phyloP scores from a whole-genome alignment of 2,329 filamentous ascomycete genomes.

The Tolypocladium ovalisporum region DNA sequence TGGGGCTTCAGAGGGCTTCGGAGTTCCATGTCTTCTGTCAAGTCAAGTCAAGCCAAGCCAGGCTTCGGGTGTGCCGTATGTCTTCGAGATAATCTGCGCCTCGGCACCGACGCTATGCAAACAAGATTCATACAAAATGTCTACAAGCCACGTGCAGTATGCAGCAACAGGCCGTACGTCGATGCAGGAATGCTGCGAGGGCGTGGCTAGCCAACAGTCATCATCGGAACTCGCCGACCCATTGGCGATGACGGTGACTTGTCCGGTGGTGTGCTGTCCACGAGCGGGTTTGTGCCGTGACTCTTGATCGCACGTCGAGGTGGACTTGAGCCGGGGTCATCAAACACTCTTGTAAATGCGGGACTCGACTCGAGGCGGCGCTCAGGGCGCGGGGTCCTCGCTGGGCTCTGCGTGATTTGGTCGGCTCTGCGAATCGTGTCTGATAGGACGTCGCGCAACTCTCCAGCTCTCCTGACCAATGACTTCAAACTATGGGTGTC shows the following conservation, averaged over 20 bases:
- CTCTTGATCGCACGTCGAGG: constrained; percentile 39
- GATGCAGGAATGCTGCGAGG: not conserved
- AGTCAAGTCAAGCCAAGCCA: not conserved
- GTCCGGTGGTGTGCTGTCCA: constrained; percentile 38
- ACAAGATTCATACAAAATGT: constrained; percentile 14
- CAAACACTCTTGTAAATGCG: constrained; percentile 57
- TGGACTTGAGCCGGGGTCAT: constrained; percentile 47
- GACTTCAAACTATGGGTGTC: constrained; percentile 59
- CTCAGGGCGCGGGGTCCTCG: constrained; percentile 34
- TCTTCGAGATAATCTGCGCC: constrained; percentile 10
- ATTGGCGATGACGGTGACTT: constrained; percentile 40
- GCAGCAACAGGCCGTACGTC: not conserved
- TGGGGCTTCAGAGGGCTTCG: not conserved
- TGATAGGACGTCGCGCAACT: constrained; percentile 47
- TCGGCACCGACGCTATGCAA: constrained; percentile 26
- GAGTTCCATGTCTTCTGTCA: not conserved
- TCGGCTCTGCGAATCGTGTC: constrained; percentile 50
- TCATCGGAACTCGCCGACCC: constrained; percentile 48
- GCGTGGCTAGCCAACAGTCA: constrained; percentile 43
- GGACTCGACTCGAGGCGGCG: constrained; percentile 45
- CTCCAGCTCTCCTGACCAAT: constrained; percentile 51
- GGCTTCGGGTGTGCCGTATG: constrained; percentile 2
- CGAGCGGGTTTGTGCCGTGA: constrained; percentile 41
- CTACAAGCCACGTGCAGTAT: constrained; percentile 8
- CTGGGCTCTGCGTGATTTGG: constrained; percentile 45